A percentile compares a stretch with the other conserved stretches of the same genome.
Evolutionary conservation across 495 filamentous ascomycete genomes (phyloP).

Genomic region (Penicillium cinerascens): DNA sequence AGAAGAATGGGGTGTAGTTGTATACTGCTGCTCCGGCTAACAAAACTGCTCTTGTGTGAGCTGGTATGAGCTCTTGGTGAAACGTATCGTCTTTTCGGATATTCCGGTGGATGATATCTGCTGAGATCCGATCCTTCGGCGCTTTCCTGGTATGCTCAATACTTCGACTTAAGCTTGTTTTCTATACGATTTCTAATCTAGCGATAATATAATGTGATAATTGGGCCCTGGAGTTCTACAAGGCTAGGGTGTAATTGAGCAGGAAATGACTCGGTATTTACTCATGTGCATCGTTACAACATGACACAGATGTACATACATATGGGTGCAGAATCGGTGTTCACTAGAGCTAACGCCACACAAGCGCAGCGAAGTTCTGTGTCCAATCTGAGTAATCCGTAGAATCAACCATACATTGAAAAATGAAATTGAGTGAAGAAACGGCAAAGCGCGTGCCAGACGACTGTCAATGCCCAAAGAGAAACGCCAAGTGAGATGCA

Average conservation of each 20-base stretch:
- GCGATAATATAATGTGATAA: not conserved
- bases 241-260: not conserved
- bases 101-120: too few species aligned
- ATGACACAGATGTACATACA: not conserved
- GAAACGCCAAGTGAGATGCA: slow-evolving; percentile 19
- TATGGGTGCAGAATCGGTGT: not conserved
- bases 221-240: not conserved
- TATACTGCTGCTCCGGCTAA: slow-evolving; percentile 25
- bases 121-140: too few species aligned
- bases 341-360: too few species aligned
- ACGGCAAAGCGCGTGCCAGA: slow-evolving; percentile 12
- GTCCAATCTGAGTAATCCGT: too few species aligned
- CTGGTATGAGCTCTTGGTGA: not conserved
- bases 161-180: too few species aligned
- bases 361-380: too few species aligned
- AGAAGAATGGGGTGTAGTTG: slow-evolving; percentile 30
- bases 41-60: slow-evolving; percentile 5
- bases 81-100: too few species aligned
- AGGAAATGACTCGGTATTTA: not conserved
- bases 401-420: not conserved
- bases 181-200: too few species aligned
- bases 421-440: slow-evolving; percentile 1
- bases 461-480: slow-evolving; percentile 5
- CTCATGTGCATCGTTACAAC: not conserved
- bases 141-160: too few species aligned